These are phyloP conservation scores for Pelargonium myrrhifolium DNA, from an alignment of 441 rosid genomes.

Conservation along the genomic window DNA sequence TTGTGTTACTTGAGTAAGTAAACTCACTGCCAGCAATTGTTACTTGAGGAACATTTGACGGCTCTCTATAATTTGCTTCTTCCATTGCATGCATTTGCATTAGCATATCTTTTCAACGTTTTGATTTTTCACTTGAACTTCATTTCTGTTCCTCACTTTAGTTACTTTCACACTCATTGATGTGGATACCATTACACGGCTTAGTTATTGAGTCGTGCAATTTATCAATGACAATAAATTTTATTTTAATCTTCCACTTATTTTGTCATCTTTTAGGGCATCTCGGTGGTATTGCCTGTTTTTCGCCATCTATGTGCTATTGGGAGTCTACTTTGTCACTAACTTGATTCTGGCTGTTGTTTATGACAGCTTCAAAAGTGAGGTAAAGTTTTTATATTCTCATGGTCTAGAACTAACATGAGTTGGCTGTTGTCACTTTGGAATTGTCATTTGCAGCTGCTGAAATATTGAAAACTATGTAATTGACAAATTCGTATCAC, in stretches of 20 bases:
- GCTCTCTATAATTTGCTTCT: no score
- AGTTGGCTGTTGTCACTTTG: neutral
- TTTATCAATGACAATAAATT: neutral
- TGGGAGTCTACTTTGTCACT: conserved; percentile 95
- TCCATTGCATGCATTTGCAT: no score
- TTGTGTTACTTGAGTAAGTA: no score
- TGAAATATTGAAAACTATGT: neutral
- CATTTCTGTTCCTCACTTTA: no score
- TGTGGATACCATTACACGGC: no score
- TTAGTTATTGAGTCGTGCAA: neutral
- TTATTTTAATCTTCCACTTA: conserved; percentile 12
- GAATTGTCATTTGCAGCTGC: neutral
- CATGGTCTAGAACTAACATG: neutral
- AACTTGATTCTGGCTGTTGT: conserved; percentile 97
- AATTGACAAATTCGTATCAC: neutral
- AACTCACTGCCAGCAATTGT: no score
- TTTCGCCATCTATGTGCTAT: conserved; percentile 69
- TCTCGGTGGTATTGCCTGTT: conserved; percentile 85
- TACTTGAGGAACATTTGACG: no score
- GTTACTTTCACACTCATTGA: neutral
- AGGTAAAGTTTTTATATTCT: conserved; percentile 39
- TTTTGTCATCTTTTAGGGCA: conserved; percentile 44
- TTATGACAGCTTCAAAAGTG: conserved; percentile 88
- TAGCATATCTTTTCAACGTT: no score
- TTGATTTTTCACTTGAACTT: no score